Conservation (phyloP, 2,329 filamentous ascomycete genomes). For the Colletotrichum falcatum region DNA sequence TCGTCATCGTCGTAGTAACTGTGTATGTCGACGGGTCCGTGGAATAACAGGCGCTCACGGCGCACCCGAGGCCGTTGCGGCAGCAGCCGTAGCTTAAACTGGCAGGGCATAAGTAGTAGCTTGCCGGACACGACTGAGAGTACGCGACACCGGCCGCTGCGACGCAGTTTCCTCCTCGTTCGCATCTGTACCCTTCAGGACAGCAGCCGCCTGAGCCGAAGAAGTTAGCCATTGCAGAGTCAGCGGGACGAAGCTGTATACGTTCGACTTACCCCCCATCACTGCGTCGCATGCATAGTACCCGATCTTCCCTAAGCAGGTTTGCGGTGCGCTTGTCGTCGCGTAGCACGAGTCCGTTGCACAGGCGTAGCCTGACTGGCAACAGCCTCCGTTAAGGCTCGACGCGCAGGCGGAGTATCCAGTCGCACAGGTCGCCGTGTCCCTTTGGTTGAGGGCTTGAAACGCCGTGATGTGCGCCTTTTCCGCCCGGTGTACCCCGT, state of each 20-base stretch:
- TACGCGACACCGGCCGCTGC: slow-evolving; percentile 57
- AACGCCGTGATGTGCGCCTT: slow-evolving; percentile 44
- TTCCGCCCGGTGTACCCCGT: slow-evolving; percentile 49
- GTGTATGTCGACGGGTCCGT: slow-evolving; percentile 60
- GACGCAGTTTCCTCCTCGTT: slow-evolving; percentile 53
- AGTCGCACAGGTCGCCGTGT: slow-evolving; percentile 44
- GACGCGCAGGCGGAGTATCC: slow-evolving; percentile 51
- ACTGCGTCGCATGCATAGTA: slow-evolving; percentile 56
- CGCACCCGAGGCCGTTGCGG: slow-evolving; percentile 62
- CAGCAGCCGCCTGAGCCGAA: slow-evolving; percentile 56
- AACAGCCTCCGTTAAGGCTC: slow-evolving; percentile 60
- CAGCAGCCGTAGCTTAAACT: slow-evolving; percentile 67
- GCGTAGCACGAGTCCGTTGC: slow-evolving; percentile 60
- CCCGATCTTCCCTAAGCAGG: slow-evolving; percentile 51
- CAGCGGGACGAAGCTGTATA: slow-evolving; percentile 17
- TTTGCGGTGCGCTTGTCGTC: slow-evolving; percentile 57
- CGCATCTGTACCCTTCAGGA: slow-evolving; percentile 59
- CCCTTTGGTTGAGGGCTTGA: slow-evolving; percentile 33
- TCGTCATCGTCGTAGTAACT: slow-evolving; percentile 58
- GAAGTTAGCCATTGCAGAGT: slow-evolving; percentile 15
- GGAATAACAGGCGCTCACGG: slow-evolving; percentile 59
- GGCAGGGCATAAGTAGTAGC: slow-evolving; percentile 62
- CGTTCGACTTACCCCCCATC: slow-evolving; percentile 49
- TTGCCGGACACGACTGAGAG: slow-evolving; percentile 56
- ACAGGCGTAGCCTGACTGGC: slow-evolving; percentile 62